These are phyloP conservation scores for Fusarium sp. DNA, from an alignment of 2,329 filamentous ascomycete genomes.

Conservation along the genomic window DNA sequence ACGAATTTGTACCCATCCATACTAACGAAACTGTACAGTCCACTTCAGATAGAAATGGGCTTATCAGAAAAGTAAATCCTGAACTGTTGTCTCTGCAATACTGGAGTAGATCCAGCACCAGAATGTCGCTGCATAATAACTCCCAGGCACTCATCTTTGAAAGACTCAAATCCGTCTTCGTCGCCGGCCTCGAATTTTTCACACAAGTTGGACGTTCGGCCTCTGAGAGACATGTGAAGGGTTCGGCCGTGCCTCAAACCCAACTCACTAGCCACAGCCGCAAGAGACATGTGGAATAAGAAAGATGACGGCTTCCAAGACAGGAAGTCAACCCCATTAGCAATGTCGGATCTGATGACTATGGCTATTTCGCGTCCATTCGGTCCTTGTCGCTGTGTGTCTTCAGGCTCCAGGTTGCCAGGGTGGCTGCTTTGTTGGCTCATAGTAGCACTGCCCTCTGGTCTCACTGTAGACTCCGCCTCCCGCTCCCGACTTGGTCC, in stretches of 20 bases:
- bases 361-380: not conserved
- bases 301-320: not conserved
- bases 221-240: not conserved
- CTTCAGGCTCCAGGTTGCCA: not conserved
- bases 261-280: not conserved
- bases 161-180: not conserved
- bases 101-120: not conserved
- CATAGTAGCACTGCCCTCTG: not conserved
- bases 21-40: not conserved
- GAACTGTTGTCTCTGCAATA: not conserved
- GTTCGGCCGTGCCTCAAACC: not conserved
- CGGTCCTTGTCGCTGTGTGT: not conserved
- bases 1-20: not conserved
- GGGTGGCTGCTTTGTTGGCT: not conserved
- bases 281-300: constrained; percentile 13
- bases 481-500: not conserved
- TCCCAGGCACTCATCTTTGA: not conserved
- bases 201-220: not conserved
- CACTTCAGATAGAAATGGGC: not conserved
- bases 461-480: not conserved
- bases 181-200: not conserved
- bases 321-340: not conserved
- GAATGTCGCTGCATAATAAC: not conserved
- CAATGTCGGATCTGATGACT: not conserved
- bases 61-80: not conserved